Evolutionary conservation across 306 rosid genomes (phyloP), one percentile per base, ranked within the genome.

Genomic region (Potentilla sterilis): DNA sequence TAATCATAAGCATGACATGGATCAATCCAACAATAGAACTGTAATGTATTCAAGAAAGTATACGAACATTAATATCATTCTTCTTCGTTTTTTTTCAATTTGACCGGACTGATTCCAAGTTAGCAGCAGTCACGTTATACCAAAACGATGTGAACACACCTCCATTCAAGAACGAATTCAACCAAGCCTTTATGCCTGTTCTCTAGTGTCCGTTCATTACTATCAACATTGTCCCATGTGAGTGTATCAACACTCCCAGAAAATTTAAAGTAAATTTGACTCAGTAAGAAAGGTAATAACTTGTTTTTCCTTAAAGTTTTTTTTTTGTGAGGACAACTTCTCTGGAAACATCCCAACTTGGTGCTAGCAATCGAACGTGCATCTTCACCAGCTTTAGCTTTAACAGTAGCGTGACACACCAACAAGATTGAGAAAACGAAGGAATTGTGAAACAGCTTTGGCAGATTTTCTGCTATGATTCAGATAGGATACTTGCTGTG

Each of bases 21-120:
- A 9, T 32, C 51, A 47, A 48, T 34, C 16, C n/a, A 40, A 48
- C 61, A 40, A 18, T 2, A 14, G 1, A 62, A 63, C 34, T 34
- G 63, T 22, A 62, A 49, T 37, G 55, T 21, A 15, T 24, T 78
- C 67, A 54, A 43, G 42, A 72, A 44, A 51, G 66, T 19, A 32
- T 15, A 38, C 28, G 18, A n/a, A 28, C 16, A 21, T 54, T 4
- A 4, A 57, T 57, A 19, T 38, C 4, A 46, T 13, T 13, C 12
- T 37, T 28, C n/a, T 49, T 49, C 5, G 4, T 49, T 48, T 70
- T 77, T 46, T 46, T 14, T 46, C 52, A 13, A 46, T 16, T 48
- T 35, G 10, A 54, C 54, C 9, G 70, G 65, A 66, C 49, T 41
- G 37, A 47, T 32, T 28, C 35, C 47, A 41, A 10, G 21, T 72